Evolutionary conservation across 805 yeast species (phyloP), one percentile per base, ranked within the genome.

Genomic region (Aciculoconidium aculeatum): DNA sequence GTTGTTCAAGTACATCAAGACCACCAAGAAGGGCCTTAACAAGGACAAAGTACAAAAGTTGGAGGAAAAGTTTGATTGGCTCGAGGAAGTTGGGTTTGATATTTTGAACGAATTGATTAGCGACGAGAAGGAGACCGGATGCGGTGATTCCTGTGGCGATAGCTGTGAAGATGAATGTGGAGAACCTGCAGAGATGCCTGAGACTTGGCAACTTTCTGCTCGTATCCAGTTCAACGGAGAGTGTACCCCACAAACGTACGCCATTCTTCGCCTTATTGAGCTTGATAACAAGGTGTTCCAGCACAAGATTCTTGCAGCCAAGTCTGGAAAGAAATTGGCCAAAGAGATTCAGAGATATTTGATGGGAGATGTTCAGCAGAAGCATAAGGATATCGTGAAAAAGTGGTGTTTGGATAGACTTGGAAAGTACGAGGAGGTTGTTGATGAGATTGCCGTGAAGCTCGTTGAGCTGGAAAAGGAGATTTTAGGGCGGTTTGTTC

Each of bases 11-110:
- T 45, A 60, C 21, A 28, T 62, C 21, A 59, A 57, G 28, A 26
- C 36, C 15, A 36, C 40, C 16, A 49, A 46, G 28, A 23, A 36
- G 5, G 36, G 33, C 10, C 23, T 40, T 10, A 44, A 56, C 21
- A 49, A 50, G 16, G 58, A 53, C 16, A 49, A 55, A 20, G 40
- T 41, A 10, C 48, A 47, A 17, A 58, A 60, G 32, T 40, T 60
- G 20, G 55, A 62, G 6, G 42, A 47, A 23, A 67, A 62, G 31
- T 37, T 72, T 11, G 53, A 55, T 11, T 76, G 77, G 78, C 68
- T 72, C 58, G 70, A 66, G 17, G 51, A 48, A 8, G 47, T 56
- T 11, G 76, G 76, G 4, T 67, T 62, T 37, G 63, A 54, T 11
- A 25, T 61, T 3, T 45, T 62, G 7, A 52, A 53, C 30, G 61